Evolutionary conservation across 1,284 basidiomycete species (phyloP), one percentile per base, ranked within the genome.

Genomic region (Cystobasidium pallidum): DNA sequence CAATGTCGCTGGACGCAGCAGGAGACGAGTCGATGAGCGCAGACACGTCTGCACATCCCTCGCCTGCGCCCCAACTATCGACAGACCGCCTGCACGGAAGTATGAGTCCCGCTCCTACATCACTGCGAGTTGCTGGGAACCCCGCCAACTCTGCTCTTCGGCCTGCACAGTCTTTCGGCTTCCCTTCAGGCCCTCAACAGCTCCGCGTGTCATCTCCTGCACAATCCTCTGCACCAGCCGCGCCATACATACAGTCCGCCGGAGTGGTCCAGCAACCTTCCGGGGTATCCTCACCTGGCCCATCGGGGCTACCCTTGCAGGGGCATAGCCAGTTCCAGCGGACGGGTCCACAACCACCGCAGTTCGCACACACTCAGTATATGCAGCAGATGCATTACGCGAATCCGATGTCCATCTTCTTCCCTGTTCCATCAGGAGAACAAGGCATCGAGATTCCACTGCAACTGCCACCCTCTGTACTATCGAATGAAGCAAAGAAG

Each of bases 381-480:
- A 51, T 64, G 26, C 45, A 47, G 15, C 62, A 64, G 26, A 64
- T 51, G 62, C 62, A 64, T 39, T 36, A 49, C n/a, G 21, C 21
- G 17, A 36, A 49, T 36, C 62, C 62, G 7, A 32, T 47, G 45
- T 15, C 51, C 32, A 54, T 66, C 4, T 52, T 54, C 51, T 57
- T 30, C 21, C 64, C 64, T 2, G 6, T 58, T 34, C 66, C 66
- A 10, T 68, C 66, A 1, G 55, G 54, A 17, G 55, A 58, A 4
- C 34, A 68, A 43, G 55, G 52, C 24, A 19, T 63, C 28, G 61
- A 64, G 36, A 34, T 71, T 19, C 68, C 68, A 19, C 15, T 63
- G 10, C 41, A 63, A 21, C 47, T 71, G 19, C 68, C 68, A n/a
- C 47, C 39, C 10, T 63, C 59, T 2, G 45, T 71, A 19, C 19